A percentile compares a stretch with the other conserved stretches of the same genome.
Evolutionary conservation across 129 eudicot genomes (phyloP).

Genomic region (Dittrichia graveolens): DNA sequence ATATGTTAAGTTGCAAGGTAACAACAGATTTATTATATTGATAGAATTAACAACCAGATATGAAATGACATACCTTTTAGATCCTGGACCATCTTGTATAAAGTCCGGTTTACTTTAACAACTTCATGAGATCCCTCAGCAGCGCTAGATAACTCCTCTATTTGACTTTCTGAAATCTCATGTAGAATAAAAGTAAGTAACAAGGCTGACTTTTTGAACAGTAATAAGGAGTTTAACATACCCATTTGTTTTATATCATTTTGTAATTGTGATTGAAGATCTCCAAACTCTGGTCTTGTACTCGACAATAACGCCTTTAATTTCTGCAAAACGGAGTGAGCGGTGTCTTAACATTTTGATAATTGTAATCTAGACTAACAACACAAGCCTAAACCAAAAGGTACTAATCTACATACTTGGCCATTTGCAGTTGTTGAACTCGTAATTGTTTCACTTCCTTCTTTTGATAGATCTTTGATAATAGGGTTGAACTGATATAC

Average conservation of each 20-base stretch:
- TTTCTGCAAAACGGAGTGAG: constrained; percentile 51
- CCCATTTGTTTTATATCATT: constrained; percentile 73
- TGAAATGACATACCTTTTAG: constrained; percentile 70
- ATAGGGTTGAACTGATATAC: constrained; percentile 43
- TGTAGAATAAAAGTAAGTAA: constrained; percentile 2
- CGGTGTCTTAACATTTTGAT: not conserved
- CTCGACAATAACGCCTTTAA: constrained; percentile 54
- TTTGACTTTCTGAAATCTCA: constrained; percentile 59
- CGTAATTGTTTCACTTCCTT: constrained; percentile 35
- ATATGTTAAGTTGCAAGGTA: constrained; percentile 7
- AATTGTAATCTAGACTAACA: constrained; percentile 4
- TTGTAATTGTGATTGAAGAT: constrained; percentile 62
- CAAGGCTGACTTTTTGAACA: not conserved
- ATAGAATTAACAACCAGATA: not conserved
- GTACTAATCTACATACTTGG: constrained; percentile 31
- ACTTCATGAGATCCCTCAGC: constrained; percentile 89
- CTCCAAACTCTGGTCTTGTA: constrained; percentile 61
- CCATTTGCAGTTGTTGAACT: constrained; percentile 28
- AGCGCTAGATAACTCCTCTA: constrained; percentile 73
- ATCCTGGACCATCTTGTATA: constrained; percentile 96
- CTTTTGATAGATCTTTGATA: constrained; percentile 38
- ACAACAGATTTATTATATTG: not conserved
- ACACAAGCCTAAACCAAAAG: constrained; percentile 8
- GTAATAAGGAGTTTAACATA: constrained; percentile 32
- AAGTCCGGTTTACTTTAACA: constrained; percentile 71